Evolutionary conservation across 2,329 filamentous ascomycete genomes (phyloP), one percentile per base, ranked within the genome.

Genomic region (Fusarium chuoi): DNA sequence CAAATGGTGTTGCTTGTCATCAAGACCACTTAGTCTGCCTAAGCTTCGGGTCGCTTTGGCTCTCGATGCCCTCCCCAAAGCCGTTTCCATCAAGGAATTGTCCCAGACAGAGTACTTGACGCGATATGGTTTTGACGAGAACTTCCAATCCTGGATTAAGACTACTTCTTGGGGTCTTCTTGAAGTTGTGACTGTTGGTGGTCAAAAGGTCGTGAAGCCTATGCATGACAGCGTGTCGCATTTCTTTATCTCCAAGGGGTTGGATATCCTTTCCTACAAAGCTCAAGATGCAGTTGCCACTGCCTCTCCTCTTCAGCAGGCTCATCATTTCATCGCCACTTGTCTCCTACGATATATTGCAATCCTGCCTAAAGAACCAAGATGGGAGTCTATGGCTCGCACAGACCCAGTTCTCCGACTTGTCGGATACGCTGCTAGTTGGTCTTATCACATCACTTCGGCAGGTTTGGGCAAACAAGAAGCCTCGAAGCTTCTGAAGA

Each of bases 131-230:
- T 54, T 58, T 9, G 58, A 54, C 4, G 62, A 52, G 33, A 65
- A n/a, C 10, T 54, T 65, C 18, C 58, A 54, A n/a, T 54, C 45
- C 6, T 65, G 58, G 62, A 63, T 65, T 6, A 54, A 65, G 39
- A 38, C 39, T 6, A 63, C 39, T 15, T 63, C 58, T 24, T 45
- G 62, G 62, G 62, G 62, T 2, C 33, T 65, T 14, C 15, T 63
- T 24, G 62, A 45, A 24, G 33, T n/a, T 15, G 45, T 63, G 9
- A 52, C 13, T 18, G 7, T 46, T 13, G 26, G 39, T 9, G 39
- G 26, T 9, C 46, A 46, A 20, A 65, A 38, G 17, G 26, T 45
- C 9, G 62, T 65, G n/a, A 54, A 18, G 13, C 26, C 24, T 18
- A 63, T 65, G 22, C 39, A 65, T 44, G 46, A 45, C 20, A 63